Evolutionary conservation across 768 basidiomycete genomes (phyloP).

Genomic region (Tylopilus subfusipes): DNA sequence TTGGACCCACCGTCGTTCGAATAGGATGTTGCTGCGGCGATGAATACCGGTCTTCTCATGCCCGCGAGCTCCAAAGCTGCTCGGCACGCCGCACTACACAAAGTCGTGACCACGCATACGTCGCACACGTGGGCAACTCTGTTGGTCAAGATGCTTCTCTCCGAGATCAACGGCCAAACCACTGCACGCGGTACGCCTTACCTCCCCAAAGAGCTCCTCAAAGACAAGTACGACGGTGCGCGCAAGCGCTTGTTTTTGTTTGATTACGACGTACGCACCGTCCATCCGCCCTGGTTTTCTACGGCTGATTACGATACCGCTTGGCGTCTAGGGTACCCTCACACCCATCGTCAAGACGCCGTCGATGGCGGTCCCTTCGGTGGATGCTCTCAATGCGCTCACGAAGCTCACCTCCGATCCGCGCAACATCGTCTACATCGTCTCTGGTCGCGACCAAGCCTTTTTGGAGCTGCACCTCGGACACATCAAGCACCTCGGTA

Average conservation of each 20-base stretch:
- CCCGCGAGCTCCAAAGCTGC: conserved; percentile 64
- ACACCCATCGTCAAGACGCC: conserved; percentile 96
- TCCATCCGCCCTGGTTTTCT: background rate
- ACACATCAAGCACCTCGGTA: conserved; percentile 75
- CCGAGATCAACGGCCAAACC: conserved; percentile 73
- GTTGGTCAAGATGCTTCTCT: conserved; percentile 82
- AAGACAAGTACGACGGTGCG: conserved; percentile 59
- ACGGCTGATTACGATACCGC: background rate
- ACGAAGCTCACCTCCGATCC: conserved; percentile 72
- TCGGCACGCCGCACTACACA: conserved; percentile 75
- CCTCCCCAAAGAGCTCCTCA: conserved; percentile 61
- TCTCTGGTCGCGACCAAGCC: conserved; percentile 90
- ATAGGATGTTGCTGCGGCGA: conserved; percentile 84
- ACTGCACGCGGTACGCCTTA: conserved; percentile 83
- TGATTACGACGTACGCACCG: conserved; percentile 82
- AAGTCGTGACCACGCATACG: conserved; percentile 87
- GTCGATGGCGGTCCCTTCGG: conserved; percentile 78
- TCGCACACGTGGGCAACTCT: conserved; percentile 94
- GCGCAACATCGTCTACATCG: conserved; percentile 91
- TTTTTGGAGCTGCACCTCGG: conserved; percentile 94
- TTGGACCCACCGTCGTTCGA: background rate
- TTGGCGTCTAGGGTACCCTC: conserved; percentile 71
- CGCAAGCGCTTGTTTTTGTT: conserved; percentile 88
- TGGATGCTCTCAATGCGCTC: conserved; percentile 71
- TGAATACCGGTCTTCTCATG: conserved; percentile 87